Evolutionary conservation across 257 asterid species (phyloP), one percentile per base, ranked within the genome.

Genomic region (Solanum infundibuliforme): DNA sequence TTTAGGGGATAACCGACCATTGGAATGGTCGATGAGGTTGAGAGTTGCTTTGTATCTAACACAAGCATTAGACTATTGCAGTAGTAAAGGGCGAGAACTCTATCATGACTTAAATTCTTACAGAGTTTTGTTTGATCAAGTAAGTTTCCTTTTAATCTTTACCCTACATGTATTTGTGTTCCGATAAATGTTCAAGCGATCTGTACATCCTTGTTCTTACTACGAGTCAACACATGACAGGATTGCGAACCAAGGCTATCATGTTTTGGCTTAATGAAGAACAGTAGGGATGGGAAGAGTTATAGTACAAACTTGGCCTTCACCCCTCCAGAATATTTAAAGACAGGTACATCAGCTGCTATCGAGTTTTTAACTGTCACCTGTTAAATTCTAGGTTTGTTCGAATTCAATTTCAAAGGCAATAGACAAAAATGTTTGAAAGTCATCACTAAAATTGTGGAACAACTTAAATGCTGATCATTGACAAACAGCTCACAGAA

Each of bases 51-150:
- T 90, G 55, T 85, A 91, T 90, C 87, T 91, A 34, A 92, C 93
- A n/a, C 93, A 92, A 90, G 93, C 94, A 68, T 86, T 92, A 43
- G 94, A 91, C 85, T 91, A 91, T 82, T 92, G 93, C 91, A 91
- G 90, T 79, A 89, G 92, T 86, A 90, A 88, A 91, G 94, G 93
- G 84, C 86, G 93, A 62, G 92, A 90, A 32, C 85, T 91, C 46
- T 92, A 92, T 90, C 93, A 92, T 4, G 93, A 91, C 84, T 93
- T 92, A 71, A 92, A 92, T 62, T 92, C 93, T 66, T 92, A 92
- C 66, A 86, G 93, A 88, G 88, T 92, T 84, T 87, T 92, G 90
- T 92, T 92, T 34, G 94, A 92, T 88, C 91, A 89, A 79, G 93
- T 91, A 89, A 48, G 27, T 73, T 48, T 11, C 12, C 58, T 65